phyloP scores from a whole-genome alignment of 345 rosid genomes.

The Kernera saxatilis region DNA sequence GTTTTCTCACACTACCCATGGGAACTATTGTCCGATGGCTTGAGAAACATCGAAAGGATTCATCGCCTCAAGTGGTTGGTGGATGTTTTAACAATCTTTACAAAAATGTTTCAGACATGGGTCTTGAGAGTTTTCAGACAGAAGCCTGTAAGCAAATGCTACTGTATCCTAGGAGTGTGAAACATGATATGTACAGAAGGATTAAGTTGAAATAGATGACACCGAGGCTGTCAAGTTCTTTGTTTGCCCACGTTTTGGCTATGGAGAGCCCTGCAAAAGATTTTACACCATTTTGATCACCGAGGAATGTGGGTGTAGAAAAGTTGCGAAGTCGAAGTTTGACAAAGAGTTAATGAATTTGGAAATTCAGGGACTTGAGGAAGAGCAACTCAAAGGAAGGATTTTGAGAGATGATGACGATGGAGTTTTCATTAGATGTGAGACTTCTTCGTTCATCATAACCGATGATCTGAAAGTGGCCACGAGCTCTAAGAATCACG shows the following conservation, averaged over 20 bases:
- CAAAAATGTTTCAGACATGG: constrained; percentile 7
- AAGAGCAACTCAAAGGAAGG: not conserved
- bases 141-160: constrained; percentile 1
- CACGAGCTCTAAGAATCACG: not conserved
- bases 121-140: not conserved
- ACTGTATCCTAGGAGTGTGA: not conserved
- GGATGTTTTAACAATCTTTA: constrained; percentile 20
- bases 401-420: not conserved
- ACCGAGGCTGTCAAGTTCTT: not conserved
- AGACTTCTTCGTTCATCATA: not conserved
- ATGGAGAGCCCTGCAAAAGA: not conserved
- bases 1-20: constrained; percentile 1
- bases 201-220: not conserved
- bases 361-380: not conserved
- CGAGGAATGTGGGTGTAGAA: not conserved
- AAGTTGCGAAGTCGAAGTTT: not conserved
- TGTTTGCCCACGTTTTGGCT: not conserved
- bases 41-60: not conserved
- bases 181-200: not conserved
- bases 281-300: not conserved
- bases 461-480: constrained; percentile 1
- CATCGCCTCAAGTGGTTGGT: not conserved
- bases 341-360: not conserved
- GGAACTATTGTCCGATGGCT: constrained; percentile 14
- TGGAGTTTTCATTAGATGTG: not conserved